Base-by-base conservation (phyloP, 768 basidiomycete species). In the Thelephora aurantiotincta region DNA sequence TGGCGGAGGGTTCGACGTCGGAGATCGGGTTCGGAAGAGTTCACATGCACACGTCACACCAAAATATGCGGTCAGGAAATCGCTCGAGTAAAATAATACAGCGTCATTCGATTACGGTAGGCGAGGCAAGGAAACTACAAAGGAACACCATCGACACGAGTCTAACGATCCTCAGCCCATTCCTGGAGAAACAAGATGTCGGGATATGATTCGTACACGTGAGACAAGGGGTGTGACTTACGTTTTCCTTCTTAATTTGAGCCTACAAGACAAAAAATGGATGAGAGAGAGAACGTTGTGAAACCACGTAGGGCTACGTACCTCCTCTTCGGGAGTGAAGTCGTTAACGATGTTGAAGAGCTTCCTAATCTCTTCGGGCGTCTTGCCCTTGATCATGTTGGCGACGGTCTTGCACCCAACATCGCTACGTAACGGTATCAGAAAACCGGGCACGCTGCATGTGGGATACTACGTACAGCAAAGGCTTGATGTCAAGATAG, bases 321-420 rank as follows among this genome's bases (percentile, higher is more conserved):
- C 94, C 82, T 99, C 96, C 64, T 98, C 96, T 62, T 99, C 96
- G 16, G 94, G 92, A 3, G 96, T 98, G 61, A 99, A 99, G 67
- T 97, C 96, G 63, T 92, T 92, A 30, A 89, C 86, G 54, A 93
- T 92, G 75, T 96, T 94, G 72, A 92, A 97, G 47, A 98, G 77
- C 60, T 97, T 97, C 50, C 94, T 83, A 56, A 99, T 98, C 69
- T 98, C 96, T 65, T 98, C 96, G 19, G 96, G 96, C 3, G 93
- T 94, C 77, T 99, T 99, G 33, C 96, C 96, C 72, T 99, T 98
- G 77, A 99, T 98, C 96, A 98, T 99, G 75, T 98, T 98, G 12
- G 96, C 96, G 4, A 96, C 93, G 3, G 91, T 96, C 74, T 96
- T 94, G 78, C 93, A 96, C 1, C 93, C 93, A 50, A 96, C 90